A percentile compares a stretch with the other conserved stretches of the same genome.
Evolutionary conservation across 106 monocot genomes (phyloP).

Genomic region (Dioscorea dumetorum): DNA sequence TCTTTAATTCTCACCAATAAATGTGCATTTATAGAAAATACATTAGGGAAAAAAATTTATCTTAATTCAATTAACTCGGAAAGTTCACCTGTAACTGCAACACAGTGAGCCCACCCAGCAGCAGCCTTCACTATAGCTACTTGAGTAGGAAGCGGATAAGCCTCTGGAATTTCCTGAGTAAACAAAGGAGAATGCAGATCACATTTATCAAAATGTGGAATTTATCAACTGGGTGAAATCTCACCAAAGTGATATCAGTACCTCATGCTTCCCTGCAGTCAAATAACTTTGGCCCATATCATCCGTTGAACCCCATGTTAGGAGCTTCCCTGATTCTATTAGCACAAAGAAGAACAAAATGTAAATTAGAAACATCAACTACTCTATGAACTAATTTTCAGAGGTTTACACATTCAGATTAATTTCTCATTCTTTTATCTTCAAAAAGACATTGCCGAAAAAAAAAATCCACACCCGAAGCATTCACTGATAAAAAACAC

Average conservation of each 20-base stretch:
- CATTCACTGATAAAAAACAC: too few species aligned
- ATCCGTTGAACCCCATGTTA: constrained; percentile 98
- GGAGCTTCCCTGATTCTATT: constrained; percentile 81
- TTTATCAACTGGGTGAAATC: background rate
- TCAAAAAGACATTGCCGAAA: too few species aligned
- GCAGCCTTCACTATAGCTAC: constrained; percentile 56
- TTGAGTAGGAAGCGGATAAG: constrained; percentile 77
- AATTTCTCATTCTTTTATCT: too few species aligned
- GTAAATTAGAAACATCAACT: background rate
- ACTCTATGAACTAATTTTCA: background rate
- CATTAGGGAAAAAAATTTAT: too few species aligned
- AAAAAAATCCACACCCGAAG: too few species aligned
- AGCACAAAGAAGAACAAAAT: background rate
- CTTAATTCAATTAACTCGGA: background rate
- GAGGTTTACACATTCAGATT: too few species aligned
- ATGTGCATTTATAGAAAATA: too few species aligned
- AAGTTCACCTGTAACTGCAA: constrained; percentile 61
- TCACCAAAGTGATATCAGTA: constrained; percentile 17
- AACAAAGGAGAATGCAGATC: background rate
- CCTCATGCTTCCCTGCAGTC: constrained; percentile 93
- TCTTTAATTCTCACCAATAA: too few species aligned
- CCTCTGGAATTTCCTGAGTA: constrained; percentile 79
- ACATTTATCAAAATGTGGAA: background rate
- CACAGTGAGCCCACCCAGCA: constrained; percentile 98
- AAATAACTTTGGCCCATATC: constrained; percentile 92